Conservation (phyloP, 2,329 filamentous ascomycete species). For the Fusarium sp. region DNA sequence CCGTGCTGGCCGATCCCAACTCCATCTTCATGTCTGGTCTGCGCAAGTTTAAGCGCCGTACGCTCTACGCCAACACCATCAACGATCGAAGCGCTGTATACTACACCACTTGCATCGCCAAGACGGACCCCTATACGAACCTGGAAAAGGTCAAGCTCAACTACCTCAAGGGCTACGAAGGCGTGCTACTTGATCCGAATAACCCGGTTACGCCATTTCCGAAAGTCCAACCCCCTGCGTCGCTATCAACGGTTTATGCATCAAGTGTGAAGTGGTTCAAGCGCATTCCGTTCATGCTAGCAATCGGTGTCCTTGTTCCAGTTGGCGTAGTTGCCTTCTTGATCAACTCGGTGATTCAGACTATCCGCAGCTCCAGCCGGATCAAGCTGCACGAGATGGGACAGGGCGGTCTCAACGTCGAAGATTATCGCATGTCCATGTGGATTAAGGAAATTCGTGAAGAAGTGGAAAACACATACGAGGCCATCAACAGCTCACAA, state of each 20-base stretch:
- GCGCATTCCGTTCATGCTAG: constrained; percentile 71
- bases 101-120: constrained; percentile 84
- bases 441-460: constrained; percentile 80
- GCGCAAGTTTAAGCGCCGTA: constrained; percentile 79
- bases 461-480: constrained; percentile 82
- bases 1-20: constrained; percentile 83
- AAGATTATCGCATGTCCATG: constrained; percentile 80
- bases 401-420: constrained; percentile 73
- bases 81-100: constrained; percentile 87
- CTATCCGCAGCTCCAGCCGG: constrained; percentile 77
- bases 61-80: constrained; percentile 85
- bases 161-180: constrained; percentile 78
- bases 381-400: constrained; percentile 82
- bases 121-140: constrained; percentile 81
- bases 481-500: constrained; percentile 76
- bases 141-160: constrained; percentile 76
- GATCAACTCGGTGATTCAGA: constrained; percentile 81
- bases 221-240: constrained; percentile 42
- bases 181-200: constrained; percentile 78
- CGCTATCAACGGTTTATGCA: constrained; percentile 49
- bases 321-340: constrained; percentile 79
- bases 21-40: constrained; percentile 89
- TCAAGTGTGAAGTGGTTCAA: constrained; percentile 54
- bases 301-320: constrained; percentile 78
- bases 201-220: constrained; percentile 68